phyloP scores from a whole-genome alignment of 768 basidiomycete species.

The Cystofilobasidium macerans region DNA sequence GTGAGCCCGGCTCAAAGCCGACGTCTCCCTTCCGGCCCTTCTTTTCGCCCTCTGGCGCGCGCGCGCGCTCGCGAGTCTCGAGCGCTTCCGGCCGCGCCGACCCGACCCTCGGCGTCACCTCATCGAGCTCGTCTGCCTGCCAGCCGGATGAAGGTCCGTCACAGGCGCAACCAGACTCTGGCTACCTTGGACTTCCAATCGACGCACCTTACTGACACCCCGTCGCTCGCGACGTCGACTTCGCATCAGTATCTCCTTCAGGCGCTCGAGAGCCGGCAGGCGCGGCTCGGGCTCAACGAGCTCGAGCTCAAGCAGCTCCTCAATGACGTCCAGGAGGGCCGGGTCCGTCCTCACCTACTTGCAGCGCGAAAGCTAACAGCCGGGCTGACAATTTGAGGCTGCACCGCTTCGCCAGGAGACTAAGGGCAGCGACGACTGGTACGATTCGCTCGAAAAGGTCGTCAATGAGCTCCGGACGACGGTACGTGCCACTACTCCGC shows the following conservation, averaged over 20 bases:
- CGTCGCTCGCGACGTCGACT: not conserved
- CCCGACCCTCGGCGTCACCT: not conserved
- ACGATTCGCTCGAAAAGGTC: constrained; percentile 83
- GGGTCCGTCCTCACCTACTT: constrained; percentile 48
- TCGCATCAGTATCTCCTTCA: constrained; percentile 66
- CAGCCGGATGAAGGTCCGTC: constrained; percentile 13
- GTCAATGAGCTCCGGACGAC: constrained; percentile 65
- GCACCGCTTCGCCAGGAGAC: constrained; percentile 30
- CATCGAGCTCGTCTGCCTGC: not conserved
- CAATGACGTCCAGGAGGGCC: constrained; percentile 71
- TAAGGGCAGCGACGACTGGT: constrained; percentile 71
- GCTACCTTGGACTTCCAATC: too few relatives aligned
- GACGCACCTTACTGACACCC: too few relatives aligned
- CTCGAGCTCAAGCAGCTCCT: constrained; percentile 71
- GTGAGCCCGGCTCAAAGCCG: too few relatives aligned
- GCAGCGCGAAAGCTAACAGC: constrained; percentile 21
- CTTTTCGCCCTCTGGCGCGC: not conserved
- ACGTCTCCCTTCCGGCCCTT: not conserved
- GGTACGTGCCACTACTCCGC: constrained; percentile 50
- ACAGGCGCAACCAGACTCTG: too few relatives aligned
- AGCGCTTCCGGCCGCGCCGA: too few relatives aligned
- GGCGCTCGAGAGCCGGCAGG: constrained; percentile 68
- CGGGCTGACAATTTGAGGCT: not conserved
- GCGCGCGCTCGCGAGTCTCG: too few relatives aligned
- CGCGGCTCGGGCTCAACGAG: constrained; percentile 51